Percentiles rank a stretch among this genome's conserved stretches.
Evolutionary conservation across 2,329 filamentous ascomycete species (phyloP).

Genomic region (Neonectria punicea): DNA sequence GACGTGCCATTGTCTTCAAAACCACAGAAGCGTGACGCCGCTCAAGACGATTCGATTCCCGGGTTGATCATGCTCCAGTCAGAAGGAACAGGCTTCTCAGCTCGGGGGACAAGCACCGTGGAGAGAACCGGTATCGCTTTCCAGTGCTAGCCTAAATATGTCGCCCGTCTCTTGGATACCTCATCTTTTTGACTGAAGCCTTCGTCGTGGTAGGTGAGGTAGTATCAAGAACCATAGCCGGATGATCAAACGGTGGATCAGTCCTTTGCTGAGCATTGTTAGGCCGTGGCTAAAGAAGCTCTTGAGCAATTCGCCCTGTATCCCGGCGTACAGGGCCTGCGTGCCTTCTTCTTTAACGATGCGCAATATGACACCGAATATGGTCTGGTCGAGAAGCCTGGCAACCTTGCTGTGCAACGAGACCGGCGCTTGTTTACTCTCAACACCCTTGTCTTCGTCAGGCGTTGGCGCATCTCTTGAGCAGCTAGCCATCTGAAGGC

Average conservation of each 20-base stretch:
- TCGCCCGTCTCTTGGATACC: not conserved
- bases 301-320: slow-evolving; percentile 80
- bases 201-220: slow-evolving; percentile 40
- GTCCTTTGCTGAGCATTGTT: slow-evolving; percentile 87
- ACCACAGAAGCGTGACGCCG: slow-evolving; percentile 52
- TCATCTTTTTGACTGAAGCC: slow-evolving; percentile 33
- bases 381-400: slow-evolving; percentile 55
- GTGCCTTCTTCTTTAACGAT: slow-evolving; percentile 73
- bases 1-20: slow-evolving; percentile 76
- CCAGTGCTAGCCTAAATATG: slow-evolving; percentile 72
- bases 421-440: slow-evolving; percentile 1
- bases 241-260: slow-evolving; percentile 77
- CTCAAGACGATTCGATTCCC: slow-evolving; percentile 68
- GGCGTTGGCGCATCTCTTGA: slow-evolving; percentile 17
- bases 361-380: slow-evolving; percentile 71
- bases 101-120: slow-evolving; percentile 84
- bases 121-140: slow-evolving; percentile 83
- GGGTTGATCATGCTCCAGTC: slow-evolving; percentile 83
- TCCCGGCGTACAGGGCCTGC: slow-evolving; percentile 77
- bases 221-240: slow-evolving; percentile 71
- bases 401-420: slow-evolving; percentile 27
- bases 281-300: slow-evolving; percentile 88
- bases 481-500: slow-evolving; percentile 71
- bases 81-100: slow-evolving; percentile 93
- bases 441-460: slow-evolving; percentile 21